Evolutionary conservation across 257 asterid species (phyloP).

Genomic region (Solanum chiquidenum): DNA sequence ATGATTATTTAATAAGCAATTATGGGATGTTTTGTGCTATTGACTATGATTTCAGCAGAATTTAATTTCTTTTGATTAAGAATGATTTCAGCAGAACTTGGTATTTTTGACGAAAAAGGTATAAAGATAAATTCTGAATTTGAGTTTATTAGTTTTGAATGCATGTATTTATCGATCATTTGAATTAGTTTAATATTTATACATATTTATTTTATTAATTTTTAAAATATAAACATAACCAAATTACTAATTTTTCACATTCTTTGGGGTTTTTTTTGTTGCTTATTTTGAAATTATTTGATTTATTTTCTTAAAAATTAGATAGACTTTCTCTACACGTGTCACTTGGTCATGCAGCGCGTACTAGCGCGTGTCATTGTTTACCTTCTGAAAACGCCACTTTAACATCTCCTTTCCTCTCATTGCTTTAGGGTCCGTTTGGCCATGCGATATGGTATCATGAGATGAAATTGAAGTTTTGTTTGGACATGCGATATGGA

Average conservation of each 20-base stretch:
- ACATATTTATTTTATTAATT: not conserved
- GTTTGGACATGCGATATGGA: too few relatives aligned
- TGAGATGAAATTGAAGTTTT: too few relatives aligned
- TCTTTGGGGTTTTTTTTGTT: not conserved
- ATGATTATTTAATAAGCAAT: not conserved
- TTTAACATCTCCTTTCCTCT: conserved; percentile 16
- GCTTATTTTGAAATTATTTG: not conserved
- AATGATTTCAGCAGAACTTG: not conserved
- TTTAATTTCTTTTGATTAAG: not conserved
- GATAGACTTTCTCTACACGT: not conserved
- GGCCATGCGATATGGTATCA: too few relatives aligned
- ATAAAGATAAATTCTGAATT: not conserved
- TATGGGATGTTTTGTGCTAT: not conserved
- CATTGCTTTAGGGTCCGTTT: not conserved
- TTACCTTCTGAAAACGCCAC: conserved; percentile 43
- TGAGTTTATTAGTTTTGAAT: not conserved
- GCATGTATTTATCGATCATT: not conserved
- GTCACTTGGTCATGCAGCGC: not conserved
- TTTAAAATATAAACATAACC: not conserved
- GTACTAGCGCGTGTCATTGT: not conserved
- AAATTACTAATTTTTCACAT: not conserved
- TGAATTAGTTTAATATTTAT: not conserved
- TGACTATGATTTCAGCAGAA: not conserved
- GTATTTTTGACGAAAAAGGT: not conserved
- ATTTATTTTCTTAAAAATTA: not conserved